Evolutionary conservation across 495 filamentous ascomycete species (phyloP).

Genomic region (Podospora conica): DNA sequence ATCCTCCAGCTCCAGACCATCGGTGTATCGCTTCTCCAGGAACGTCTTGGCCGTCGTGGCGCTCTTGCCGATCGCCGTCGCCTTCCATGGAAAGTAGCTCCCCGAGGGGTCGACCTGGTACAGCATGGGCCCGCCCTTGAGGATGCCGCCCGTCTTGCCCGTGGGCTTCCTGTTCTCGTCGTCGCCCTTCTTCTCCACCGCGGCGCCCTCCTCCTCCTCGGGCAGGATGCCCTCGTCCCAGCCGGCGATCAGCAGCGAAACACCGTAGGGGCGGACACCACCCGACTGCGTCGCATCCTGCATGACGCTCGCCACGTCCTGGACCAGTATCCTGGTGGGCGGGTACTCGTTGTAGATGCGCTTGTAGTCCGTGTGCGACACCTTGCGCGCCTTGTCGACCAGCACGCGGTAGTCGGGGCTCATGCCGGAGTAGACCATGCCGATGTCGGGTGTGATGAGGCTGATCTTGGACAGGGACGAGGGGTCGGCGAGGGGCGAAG

Average conservation of each 20-base stretch:
- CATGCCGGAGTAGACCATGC: slow-evolving; percentile 99
- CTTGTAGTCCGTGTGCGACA: slow-evolving; percentile 99
- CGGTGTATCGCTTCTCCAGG: slow-evolving; percentile 96
- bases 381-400: slow-evolving; percentile 95
- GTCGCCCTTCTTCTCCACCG: slow-evolving; percentile 42
- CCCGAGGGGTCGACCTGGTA: slow-evolving; percentile 98
- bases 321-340: slow-evolving; percentile 94
- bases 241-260: slow-evolving; percentile 88
- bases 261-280: slow-evolving; percentile 96
- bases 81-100: slow-evolving; percentile 98
- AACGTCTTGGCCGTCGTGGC: slow-evolving; percentile 98
- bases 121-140: slow-evolving; percentile 92
- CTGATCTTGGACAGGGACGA: slow-evolving; percentile 95
- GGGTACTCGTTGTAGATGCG: slow-evolving; percentile 99
- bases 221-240: slow-evolving; percentile 97
- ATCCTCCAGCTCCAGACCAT: slow-evolving; percentile 95
- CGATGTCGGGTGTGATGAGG: slow-evolving; percentile 96
- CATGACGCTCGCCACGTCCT: slow-evolving; percentile 96
- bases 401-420: slow-evolving; percentile 96
- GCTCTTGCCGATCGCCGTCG: slow-evolving; percentile 97
- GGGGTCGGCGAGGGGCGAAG: slow-evolving; percentile 88
- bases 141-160: slow-evolving; percentile 85
- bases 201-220: slow-evolving; percentile 39
- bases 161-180: slow-evolving; percentile 62
- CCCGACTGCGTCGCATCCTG: slow-evolving; percentile 98